These are phyloP conservation scores for Lentinula sp. DNA, from an alignment of 768 basidiomycete species.

Conservation along the genomic window DNA sequence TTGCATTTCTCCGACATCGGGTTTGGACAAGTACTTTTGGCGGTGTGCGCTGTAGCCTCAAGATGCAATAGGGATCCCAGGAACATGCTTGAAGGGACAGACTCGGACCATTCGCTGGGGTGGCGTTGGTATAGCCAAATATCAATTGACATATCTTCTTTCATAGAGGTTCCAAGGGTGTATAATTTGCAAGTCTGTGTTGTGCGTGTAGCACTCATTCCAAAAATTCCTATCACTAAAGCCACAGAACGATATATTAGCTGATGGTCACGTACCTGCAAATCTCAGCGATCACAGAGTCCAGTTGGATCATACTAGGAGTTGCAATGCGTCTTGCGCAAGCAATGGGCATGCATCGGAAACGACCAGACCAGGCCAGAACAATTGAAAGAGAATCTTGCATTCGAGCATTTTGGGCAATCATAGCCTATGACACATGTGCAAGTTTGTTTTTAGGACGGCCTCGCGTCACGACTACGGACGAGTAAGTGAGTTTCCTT, in stretches of 20 bases:
- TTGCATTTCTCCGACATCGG: constrained; percentile 42
- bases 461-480: constrained; percentile 18
- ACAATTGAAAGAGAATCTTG: constrained; percentile 47
- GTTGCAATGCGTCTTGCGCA: constrained; percentile 67
- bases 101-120: not conserved
- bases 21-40: constrained; percentile 44
- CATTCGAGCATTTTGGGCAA: constrained; percentile 66
- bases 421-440: not conserved
- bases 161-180: not conserved
- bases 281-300: constrained; percentile 42
- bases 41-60: constrained; percentile 55
- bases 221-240: constrained; percentile 10
- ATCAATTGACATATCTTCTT: not conserved
- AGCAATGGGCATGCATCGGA: constrained; percentile 2
- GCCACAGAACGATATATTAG: constrained; percentile 20
- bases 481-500: not conserved
- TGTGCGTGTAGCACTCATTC: constrained; percentile 49
- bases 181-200: constrained; percentile 1
- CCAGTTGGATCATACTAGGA: constrained; percentile 59
- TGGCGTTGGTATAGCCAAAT: not conserved
- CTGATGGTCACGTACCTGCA: constrained; percentile 37
- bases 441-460: constrained; percentile 41
- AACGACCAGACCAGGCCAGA: not conserved
- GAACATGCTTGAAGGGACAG: constrained; percentile 45
- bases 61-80: constrained; percentile 56